Evolutionary conservation across 768 basidiomycete species (phyloP), one percentile per base, ranked within the genome.

Genomic region (Boletus reticulatus): DNA sequence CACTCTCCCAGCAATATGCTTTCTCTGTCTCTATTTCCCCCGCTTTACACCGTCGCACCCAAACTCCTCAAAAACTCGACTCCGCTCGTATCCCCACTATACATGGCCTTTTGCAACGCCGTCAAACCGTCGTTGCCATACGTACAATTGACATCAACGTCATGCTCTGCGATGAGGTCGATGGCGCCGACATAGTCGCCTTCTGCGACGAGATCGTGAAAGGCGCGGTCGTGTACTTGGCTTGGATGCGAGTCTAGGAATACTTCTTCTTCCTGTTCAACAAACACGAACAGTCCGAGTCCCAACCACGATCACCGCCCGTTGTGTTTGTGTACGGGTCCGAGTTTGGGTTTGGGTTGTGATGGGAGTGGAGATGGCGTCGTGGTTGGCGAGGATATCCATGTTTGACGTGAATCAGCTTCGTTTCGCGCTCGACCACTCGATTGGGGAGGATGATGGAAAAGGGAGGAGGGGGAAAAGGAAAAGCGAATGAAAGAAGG

Each of bases 61-160:
- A 62, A 20, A 36, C 53, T 54, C 51, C 22, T 59, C 46, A 66
- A 53, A 54, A 67, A 66, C 50, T 55, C 54, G 19, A 52, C 53
- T 10, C 67, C 67, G 4, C 48, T 42, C 19, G 43, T 48, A 24
- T 67, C 67, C 8, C 63, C 67, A 10, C 22, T 54, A 34, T 60
- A 62, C 41, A 46, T 20, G 29, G 67, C 67, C 54, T 68, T 68
- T 54, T 64, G 58, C 29, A 68, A 34, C 34, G 67, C 64, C 34
- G 67, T 62, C 20, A 64, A 41, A 3, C 56, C 45, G 2, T 61
- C 64, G 16, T 5, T 41, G n/a, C 62, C 64, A 41, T 58, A 68
- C 31, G 52, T 49, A 41, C 56, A 58, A 22, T 69, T 55, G 50
- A 68, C 24, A 37, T 69, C 65, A 27, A 64, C 50, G 36, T 56